phyloP scores from a whole-genome alignment of 2,329 filamentous ascomycete genomes.

The Colletotrichum phormii region DNA sequence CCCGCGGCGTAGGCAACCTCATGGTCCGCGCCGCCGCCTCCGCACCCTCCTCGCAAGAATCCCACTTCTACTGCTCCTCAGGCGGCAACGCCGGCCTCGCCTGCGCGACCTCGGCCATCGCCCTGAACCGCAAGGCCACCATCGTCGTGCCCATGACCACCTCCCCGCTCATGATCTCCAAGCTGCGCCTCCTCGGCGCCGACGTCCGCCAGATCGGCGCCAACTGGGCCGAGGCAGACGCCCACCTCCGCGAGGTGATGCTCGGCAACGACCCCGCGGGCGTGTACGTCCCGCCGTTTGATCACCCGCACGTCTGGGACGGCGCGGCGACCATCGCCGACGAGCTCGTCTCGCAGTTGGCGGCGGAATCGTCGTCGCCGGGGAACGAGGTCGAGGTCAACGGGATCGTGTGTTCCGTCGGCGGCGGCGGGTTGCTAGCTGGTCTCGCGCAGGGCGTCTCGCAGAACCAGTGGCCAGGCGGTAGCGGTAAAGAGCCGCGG shows the following conservation, averaged over 20 bases:
- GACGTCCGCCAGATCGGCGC: constrained; percentile 76
- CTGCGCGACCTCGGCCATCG: constrained; percentile 77
- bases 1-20: constrained; percentile 79
- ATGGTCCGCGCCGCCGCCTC: constrained; percentile 62
- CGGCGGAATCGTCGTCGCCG: constrained; percentile 2
- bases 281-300: constrained; percentile 78
- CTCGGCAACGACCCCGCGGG: constrained; percentile 62
- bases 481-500: constrained; percentile 48
- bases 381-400: constrained; percentile 61
- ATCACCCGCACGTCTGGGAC: constrained; percentile 75
- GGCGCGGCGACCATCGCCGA: constrained; percentile 71
- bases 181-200: constrained; percentile 76
- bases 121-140: constrained; percentile 74
- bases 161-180: constrained; percentile 76
- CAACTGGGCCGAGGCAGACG: constrained; percentile 77
- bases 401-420: constrained; percentile 81
- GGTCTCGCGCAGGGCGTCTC: constrained; percentile 79
- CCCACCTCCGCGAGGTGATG: constrained; percentile 69
- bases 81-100: constrained; percentile 90
- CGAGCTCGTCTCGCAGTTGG: constrained; percentile 55
- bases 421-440: constrained; percentile 83
- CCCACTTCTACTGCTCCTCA: constrained; percentile 83
- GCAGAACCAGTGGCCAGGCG: constrained; percentile 48
- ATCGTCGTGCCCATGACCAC: constrained; percentile 79
- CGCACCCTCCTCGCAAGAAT: constrained; percentile 46